Base-by-base conservation (phyloP, 805 yeast genomes). In the Barnettozyma wickerhamii region DNA sequence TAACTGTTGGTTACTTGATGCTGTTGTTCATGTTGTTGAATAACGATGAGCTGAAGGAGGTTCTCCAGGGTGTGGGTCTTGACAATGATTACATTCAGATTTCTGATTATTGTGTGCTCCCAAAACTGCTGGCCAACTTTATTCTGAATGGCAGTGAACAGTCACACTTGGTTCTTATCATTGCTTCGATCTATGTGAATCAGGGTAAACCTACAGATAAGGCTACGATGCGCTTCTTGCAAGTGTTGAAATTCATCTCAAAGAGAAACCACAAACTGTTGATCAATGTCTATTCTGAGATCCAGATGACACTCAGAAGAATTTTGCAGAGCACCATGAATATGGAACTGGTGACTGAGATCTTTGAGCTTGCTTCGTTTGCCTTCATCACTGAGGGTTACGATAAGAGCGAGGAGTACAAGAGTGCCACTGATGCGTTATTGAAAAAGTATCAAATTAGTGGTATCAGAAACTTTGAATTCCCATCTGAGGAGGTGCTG, bases 21-120 rank as follows among this genome's bases (percentile, higher is more conserved):
- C 59, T 56, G 56, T 58, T 62, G 23, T 72, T 51, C 42, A 49
- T 71, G 1, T 43, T 70, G 7, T 49, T 64, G 18, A 57, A 62
- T 19, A 59, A 65, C 4, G 65, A 66, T 5, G 72, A 72, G 13
- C 56, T 74, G 29, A 42, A 43, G 2, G 47, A 51, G 14, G 37
- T 57, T 0, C 45, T 72, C 17, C 54, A 59, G 21, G 64, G 60
- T 3, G 62, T 64, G 38, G 71, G 65, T 7, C 38, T 68, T 19
- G 59, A 59, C 15, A 60, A 54, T 9, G 69, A 65, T 7, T 46
- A 58, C 43, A 43, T 64, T 4, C 33, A 36, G 1, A 38, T 73
- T 19, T 60, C 55, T 30, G 65, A 61, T 1, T 56, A 59, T 12
- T 53, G 56, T 17, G 58, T 53, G n/a, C 51, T 71, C 9, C 79